phyloP scores from a whole-genome alignment of 2,329 filamentous ascomycete species.

The Hymenoscyphus infarciens region DNA sequence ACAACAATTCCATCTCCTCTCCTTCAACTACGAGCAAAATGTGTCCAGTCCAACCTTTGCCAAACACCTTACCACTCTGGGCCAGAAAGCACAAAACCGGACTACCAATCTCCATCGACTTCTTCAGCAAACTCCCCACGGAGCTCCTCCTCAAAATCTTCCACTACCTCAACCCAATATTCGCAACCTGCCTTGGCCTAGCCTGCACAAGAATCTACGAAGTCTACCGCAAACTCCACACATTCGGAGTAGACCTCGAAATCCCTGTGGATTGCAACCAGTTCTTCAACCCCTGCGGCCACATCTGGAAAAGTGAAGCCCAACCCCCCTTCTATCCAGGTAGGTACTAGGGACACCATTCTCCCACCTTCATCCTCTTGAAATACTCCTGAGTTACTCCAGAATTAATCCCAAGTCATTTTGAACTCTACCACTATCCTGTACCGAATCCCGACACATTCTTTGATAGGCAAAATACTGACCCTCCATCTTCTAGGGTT shows the following conservation, averaged over 20 bases:
- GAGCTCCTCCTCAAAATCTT: not conserved
- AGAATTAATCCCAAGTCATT: too few species aligned
- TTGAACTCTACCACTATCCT: too few species aligned
- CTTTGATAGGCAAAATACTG: too few species aligned
- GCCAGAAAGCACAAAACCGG: not conserved
- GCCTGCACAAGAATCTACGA: not conserved
- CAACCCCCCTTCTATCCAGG: not conserved
- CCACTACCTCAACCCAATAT: not conserved
- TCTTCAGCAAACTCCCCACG: not conserved
- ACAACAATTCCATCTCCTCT: too few species aligned
- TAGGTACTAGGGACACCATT: too few species aligned
- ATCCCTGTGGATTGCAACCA: not conserved
- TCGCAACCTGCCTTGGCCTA: not conserved
- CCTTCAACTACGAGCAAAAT: not conserved
- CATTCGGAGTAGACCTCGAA: not conserved
- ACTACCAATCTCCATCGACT: not conserved
- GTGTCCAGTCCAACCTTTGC: not conserved
- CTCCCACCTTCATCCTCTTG: too few species aligned
- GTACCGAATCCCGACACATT: too few species aligned
- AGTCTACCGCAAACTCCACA: not conserved
- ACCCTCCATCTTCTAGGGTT: too few species aligned
- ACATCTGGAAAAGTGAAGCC: not conserved
- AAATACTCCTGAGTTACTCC: too few species aligned
- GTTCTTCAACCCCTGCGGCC: not conserved
- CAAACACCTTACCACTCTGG: not conserved